Evolutionary conservation across 306 rosid species (phyloP), one percentile per base, ranked within the genome.

Genomic region (Pueraria montana): DNA sequence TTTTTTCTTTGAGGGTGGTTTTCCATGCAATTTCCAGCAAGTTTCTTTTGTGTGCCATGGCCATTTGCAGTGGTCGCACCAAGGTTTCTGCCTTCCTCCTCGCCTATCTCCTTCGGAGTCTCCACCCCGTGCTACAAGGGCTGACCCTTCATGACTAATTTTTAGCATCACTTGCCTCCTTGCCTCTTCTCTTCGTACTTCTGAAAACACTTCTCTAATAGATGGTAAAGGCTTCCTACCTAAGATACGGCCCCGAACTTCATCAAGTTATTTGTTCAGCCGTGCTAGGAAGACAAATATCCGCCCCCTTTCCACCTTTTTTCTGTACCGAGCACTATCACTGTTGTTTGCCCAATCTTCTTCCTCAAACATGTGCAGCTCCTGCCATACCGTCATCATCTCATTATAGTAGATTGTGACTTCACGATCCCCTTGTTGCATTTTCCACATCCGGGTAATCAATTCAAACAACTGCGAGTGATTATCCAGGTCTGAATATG

Each of bases 221-320:
- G n/a, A 26, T 30, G 69, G 20, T 14, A 63, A 8, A 16, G 27
- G 72, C 14, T 38, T 66, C 24, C 17, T 36, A 18, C 72, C 49
- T 38, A 65, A 32, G n/a, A 64, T 1, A 45, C 9, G n/a, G n/a
- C 52, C 52, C 40, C 8, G 8, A 40, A 67, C 73, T 36, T 67
- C 52, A n/a, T 67, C 50, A 67, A 67, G 73, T 36, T 67, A 30
- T 18, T 67, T 48, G 53, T 48, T 48, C 6, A 14, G n/a, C n/a
- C n/a, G n/a, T n/a, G n/a, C n/a, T n/a, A 48, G 18, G 73, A 67
- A 67, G 26, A 67, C 49, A 67, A 67, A 40, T 63, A 63, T 30
- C 1, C 2, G 21, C 1, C 70, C 12, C 6, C 45, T 63, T 64
- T 14, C 45, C 21, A 64, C 11, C 43, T 64, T 64, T 13, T 64